Conservation (phyloP, 2,329 filamentous ascomycete genomes). For the Fusarium staphyleae region DNA sequence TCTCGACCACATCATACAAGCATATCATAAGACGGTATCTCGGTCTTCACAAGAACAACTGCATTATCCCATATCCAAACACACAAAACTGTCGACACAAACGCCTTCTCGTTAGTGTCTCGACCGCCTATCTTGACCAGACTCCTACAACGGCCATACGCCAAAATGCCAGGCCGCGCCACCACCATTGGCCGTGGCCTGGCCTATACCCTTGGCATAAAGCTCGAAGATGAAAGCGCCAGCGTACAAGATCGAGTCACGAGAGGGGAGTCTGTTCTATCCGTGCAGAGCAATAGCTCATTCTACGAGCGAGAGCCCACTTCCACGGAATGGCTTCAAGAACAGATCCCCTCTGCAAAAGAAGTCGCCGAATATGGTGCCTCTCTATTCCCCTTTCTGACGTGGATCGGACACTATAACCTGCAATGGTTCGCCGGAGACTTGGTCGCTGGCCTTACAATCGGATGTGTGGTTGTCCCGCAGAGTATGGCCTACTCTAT, state of each 20-base stretch:
- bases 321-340: slow-evolving; percentile 72
- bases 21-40: slow-evolving; percentile 3
- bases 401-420: slow-evolving; percentile 93
- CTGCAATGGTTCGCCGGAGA: slow-evolving; percentile 88
- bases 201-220: slow-evolving; percentile 84
- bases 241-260: slow-evolving; percentile 66
- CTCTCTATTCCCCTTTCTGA: slow-evolving; percentile 83
- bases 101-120: background rate
- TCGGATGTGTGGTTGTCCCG: slow-evolving; percentile 80
- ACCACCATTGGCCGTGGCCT: slow-evolving; percentile 73
- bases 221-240: slow-evolving; percentile 66
- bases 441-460: slow-evolving; percentile 75
- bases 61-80: background rate
- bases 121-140: background rate
- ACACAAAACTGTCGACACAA: background rate
- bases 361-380: slow-evolving; percentile 67
- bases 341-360: slow-evolving; percentile 64
- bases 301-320: slow-evolving; percentile 87
- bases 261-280: slow-evolving; percentile 81
- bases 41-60: background rate
- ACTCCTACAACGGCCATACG: background rate
- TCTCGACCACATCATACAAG: too few species aligned
- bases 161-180: slow-evolving; percentile 27
- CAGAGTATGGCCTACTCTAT: slow-evolving; percentile 96
- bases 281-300: slow-evolving; percentile 73